A percentile compares a stretch with the other conserved stretches of the same genome.
phyloP scores from a whole-genome alignment of 768 basidiomycete species.

The Tephrocybe sp. region DNA sequence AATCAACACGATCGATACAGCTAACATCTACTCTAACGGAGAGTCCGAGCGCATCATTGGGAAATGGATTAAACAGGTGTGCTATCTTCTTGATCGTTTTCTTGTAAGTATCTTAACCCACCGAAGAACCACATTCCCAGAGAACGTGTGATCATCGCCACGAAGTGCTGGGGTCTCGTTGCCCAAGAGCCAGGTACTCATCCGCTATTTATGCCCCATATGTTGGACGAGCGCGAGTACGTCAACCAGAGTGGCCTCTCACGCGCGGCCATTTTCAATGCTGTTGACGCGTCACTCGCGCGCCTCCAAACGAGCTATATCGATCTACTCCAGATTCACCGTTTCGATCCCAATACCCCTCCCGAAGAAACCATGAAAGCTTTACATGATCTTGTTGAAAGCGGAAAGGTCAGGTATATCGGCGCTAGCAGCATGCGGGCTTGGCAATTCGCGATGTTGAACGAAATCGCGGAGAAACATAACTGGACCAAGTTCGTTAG shows the following conservation, averaged over 20 bases:
- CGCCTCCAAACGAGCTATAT: conserved; percentile 27
- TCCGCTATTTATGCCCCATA: not conserved
- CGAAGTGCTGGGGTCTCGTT: conserved; percentile 4
- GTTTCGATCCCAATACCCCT: conserved; percentile 32
- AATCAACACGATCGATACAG: no score
- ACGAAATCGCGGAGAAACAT: conserved; percentile 37
- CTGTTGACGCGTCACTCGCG: conserved; percentile 25
- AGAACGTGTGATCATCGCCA: conserved; percentile 2
- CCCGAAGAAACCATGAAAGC: conserved; percentile 45
- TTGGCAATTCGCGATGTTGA: conserved; percentile 43
- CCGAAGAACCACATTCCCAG: conserved; percentile 10
- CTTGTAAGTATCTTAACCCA: not conserved
- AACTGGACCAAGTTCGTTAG: conserved; percentile 52
- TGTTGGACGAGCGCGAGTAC: conserved; percentile 13
- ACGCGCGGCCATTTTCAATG: conserved; percentile 28
- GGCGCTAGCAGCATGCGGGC: conserved; percentile 44
- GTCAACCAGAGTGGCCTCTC: conserved; percentile 18
- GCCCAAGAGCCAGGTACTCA: not conserved
- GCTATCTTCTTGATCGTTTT: not conserved
- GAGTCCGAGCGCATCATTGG: no score
- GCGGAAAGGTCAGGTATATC: conserved; percentile 44
- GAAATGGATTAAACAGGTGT: not conserved
- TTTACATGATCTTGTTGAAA: conserved; percentile 39
- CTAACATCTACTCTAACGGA: no score
- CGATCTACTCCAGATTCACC: conserved; percentile 38